Conservation (phyloP, 2,329 filamentous ascomycete species). For the Trichophaea hybrida region DNA sequence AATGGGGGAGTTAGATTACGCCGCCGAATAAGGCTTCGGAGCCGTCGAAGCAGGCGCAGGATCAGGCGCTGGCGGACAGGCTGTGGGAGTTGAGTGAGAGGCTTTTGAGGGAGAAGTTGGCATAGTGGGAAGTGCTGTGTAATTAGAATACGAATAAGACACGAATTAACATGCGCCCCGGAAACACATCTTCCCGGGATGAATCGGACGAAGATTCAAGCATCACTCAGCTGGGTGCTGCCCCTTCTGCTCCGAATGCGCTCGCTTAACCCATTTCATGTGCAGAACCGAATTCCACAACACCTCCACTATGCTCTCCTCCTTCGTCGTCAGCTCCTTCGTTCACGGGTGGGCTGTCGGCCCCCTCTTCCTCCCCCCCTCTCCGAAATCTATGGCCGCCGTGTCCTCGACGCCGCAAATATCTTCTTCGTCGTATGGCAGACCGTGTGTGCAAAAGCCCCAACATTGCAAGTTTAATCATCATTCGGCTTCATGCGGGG, state of each 20-base stretch:
- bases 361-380: slow-evolving; percentile 46
- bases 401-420: slow-evolving; percentile 41
- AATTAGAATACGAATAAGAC: too few species aligned
- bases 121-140: background rate
- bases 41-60: slow-evolving; percentile 33
- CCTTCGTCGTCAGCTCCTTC: slow-evolving; percentile 54
- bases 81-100: slow-evolving; percentile 37
- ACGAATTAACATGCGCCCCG: too few species aligned
- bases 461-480: slow-evolving; percentile 38
- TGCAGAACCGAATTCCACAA: slow-evolving; percentile 32
- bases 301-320: slow-evolving; percentile 39
- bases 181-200: too few species aligned
- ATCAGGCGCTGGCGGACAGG: slow-evolving; percentile 34
- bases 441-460: slow-evolving; percentile 41
- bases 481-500: slow-evolving; percentile 48
- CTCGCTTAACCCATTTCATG: too few species aligned
- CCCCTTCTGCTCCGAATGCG: too few species aligned
- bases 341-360: slow-evolving; percentile 49
- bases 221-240: too few species aligned
- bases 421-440: slow-evolving; percentile 38
- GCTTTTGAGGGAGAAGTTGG: slow-evolving; percentile 33
- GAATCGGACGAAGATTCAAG: too few species aligned
- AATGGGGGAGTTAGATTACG: slow-evolving; percentile 30
- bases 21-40: slow-evolving; percentile 37
- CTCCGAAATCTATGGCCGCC: slow-evolving; percentile 45